Evolutionary conservation across 805 yeast genomes (phyloP), one percentile per base, ranked within the genome.

Genomic region (Candida pseudoglaebosa): DNA sequence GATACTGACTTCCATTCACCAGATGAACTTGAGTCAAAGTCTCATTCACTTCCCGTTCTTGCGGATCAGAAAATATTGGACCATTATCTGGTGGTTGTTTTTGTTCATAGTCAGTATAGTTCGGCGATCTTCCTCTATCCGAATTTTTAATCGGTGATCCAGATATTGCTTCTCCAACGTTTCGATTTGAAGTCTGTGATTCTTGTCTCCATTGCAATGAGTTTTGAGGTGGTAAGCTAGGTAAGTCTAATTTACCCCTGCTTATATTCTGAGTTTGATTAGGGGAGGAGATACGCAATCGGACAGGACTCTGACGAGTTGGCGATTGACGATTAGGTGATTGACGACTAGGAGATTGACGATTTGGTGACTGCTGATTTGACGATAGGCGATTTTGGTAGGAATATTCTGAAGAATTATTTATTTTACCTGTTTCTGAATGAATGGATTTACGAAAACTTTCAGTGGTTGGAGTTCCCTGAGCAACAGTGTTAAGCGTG

Each of bases 391-490:
- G n/a, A n/a, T n/a, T n/a, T n/a, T n/a, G n/a, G n/a, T 34, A 20
- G 12, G 30, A 34, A 16, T 26, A 13, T 20, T 17, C 24, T 5
- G 34, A 32, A 12, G 34, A 32, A 18, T 32, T 47, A 31, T 51
- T 46, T 2, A 52, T 47, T 22, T 51, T 52, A 4, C 60, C 59
- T 7, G 54, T 28, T 40, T 57, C 59, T 8, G 61, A 52, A 43
- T 54, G 61, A n/a, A 52, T 52, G 1, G 61, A 57, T 31, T 41
- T 38, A 24, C 49, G 44, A 37, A 46, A 52, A 5, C 32, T 38
- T 1, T 32, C 43, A 38, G 14, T 30, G 32, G 17, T 39, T 36
- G 13, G 40, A 29, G 9, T 24, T 39, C 15, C 45, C 37, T 42
- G 32, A 16, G 34, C 15, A 28, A 39, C 34, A 9, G 32, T 30